These are phyloP conservation scores for Daedalea quercina DNA, from an alignment of 768 basidiomycete species.

Conservation along the genomic window DNA sequence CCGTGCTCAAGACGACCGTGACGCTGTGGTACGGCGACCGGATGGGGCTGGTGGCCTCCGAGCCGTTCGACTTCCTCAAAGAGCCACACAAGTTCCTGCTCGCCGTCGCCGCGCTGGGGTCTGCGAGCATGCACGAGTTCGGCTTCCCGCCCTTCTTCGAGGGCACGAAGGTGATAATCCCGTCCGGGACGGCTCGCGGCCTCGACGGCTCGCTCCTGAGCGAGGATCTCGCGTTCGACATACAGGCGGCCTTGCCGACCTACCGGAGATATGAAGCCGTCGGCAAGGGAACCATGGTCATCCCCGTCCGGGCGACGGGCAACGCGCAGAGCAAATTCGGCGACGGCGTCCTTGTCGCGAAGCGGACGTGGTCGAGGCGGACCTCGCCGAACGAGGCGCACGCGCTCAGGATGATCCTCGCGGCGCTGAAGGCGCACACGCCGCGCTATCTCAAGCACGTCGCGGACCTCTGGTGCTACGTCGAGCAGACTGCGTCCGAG, in stretches of 20 bases:
- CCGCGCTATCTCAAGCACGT: constrained; percentile 2
- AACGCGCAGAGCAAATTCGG: background rate
- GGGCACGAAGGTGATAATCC: background rate
- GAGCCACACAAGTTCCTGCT: constrained; percentile 16
- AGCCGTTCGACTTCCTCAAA: constrained; percentile 15
- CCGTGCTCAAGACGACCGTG: constrained; percentile 13
- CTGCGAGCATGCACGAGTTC: constrained; percentile 2
- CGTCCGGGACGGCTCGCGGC: background rate
- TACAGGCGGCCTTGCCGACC: background rate
- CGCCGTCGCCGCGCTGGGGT: constrained; percentile 14
- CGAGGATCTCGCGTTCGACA: background rate
- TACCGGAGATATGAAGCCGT: background rate
- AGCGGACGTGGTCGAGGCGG: constrained; percentile 6
- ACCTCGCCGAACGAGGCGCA: background rate
- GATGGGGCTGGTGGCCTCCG: constrained; percentile 13
- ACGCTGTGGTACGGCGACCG: constrained; percentile 25
- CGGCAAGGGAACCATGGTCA: constrained; percentile 1
- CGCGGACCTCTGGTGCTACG: constrained; percentile 5
- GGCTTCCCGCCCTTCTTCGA: constrained; percentile 15
- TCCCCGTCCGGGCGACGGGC: background rate
- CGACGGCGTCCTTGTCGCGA: constrained; percentile 1
- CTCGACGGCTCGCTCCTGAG: background rate
- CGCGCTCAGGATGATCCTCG: background rate
- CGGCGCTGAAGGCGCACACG: background rate
- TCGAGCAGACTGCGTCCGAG: background rate